phyloP scores from a whole-genome alignment of 2,329 filamentous ascomycete species.

The Podosphaera aphanis region DNA sequence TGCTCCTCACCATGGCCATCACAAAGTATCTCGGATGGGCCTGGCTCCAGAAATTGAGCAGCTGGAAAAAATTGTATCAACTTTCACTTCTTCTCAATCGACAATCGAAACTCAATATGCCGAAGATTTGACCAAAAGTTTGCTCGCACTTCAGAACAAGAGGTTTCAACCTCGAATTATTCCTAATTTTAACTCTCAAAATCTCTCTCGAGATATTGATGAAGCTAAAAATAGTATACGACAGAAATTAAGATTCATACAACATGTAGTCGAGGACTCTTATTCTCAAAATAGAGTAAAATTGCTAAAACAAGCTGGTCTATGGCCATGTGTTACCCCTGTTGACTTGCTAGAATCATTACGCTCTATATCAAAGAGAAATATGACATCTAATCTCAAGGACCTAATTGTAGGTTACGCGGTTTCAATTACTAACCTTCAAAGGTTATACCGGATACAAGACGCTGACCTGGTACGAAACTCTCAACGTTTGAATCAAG shows the following conservation, averaged over 20 bases:
- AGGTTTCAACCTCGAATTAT: background rate
- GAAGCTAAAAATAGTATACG: slow-evolving; percentile 8
- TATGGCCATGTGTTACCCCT: slow-evolving; percentile 21
- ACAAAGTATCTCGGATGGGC: background rate
- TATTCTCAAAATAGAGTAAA: slow-evolving; percentile 6
- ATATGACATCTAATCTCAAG: slow-evolving; percentile 18
- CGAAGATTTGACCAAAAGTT: slow-evolving; percentile 16
- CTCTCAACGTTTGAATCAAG: slow-evolving; percentile 16
- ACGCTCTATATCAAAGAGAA: slow-evolving; percentile 13
- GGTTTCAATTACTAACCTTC: slow-evolving; percentile 19
- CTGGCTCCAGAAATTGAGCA: slow-evolving; percentile 3
- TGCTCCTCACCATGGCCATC: background rate
- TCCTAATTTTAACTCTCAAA: background rate
- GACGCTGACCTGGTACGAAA: slow-evolving; percentile 16
- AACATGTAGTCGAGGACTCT: slow-evolving; percentile 11
- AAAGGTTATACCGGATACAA: slow-evolving; percentile 21
- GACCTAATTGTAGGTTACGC: slow-evolving; percentile 19
- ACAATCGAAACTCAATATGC: slow-evolving; percentile 19
- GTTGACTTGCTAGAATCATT: slow-evolving; percentile 21
- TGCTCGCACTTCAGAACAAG: slow-evolving; percentile 12
- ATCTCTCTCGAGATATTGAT: slow-evolving; percentile 7
- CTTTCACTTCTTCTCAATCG: slow-evolving; percentile 14
- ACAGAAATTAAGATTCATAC: slow-evolving; percentile 7
- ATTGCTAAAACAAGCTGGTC: slow-evolving; percentile 19
- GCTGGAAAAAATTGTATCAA: slow-evolving; percentile 14